phyloP scores from a whole-genome alignment of 768 basidiomycete species.

The Suillus bovinus region DNA sequence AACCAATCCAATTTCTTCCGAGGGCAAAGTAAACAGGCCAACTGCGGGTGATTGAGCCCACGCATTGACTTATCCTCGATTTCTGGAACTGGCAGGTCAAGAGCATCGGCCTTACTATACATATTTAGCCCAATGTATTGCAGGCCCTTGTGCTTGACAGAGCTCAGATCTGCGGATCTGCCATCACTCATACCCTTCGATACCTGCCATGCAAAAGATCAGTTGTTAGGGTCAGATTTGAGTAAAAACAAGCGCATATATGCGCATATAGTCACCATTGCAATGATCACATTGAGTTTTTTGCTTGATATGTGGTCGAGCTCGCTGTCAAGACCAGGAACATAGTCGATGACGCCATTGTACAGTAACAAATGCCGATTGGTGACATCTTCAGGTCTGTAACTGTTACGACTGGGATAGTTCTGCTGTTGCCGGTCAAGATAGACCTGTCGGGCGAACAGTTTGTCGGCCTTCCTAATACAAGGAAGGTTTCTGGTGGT shows the following conservation, averaged over 20 bases:
- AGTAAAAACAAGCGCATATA: background rate
- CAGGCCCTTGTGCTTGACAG: slow-evolving; percentile 6
- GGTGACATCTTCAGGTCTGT: background rate
- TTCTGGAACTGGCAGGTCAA: slow-evolving; percentile 3
- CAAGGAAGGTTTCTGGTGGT: too few species aligned
- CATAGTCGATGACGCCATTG: background rate
- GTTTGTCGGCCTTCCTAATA: too few species aligned
- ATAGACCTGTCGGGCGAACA: too few species aligned
- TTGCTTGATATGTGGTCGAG: background rate
- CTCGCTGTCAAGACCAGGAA: background rate
- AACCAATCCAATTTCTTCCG: background rate
- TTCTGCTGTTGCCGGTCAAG: too few species aligned
- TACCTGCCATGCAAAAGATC: background rate
- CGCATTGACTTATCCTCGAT: slow-evolving; percentile 1
- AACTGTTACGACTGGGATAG: too few species aligned
- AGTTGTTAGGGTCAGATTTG: background rate
- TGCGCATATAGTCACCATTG: slow-evolving; percentile 8
- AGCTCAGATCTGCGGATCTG: slow-evolving; percentile 2
- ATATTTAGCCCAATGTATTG: background rate
- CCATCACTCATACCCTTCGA: slow-evolving; percentile 1
- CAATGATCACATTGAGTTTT: background rate
- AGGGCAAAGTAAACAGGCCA: slow-evolving; percentile 1
- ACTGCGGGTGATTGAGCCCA: slow-evolving; percentile 5
- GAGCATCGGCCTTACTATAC: background rate
- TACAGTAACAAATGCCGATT: background rate